Base-by-base conservation (phyloP, 2,329 filamentous ascomycete species). In the Lecanosticta acicola region DNA sequence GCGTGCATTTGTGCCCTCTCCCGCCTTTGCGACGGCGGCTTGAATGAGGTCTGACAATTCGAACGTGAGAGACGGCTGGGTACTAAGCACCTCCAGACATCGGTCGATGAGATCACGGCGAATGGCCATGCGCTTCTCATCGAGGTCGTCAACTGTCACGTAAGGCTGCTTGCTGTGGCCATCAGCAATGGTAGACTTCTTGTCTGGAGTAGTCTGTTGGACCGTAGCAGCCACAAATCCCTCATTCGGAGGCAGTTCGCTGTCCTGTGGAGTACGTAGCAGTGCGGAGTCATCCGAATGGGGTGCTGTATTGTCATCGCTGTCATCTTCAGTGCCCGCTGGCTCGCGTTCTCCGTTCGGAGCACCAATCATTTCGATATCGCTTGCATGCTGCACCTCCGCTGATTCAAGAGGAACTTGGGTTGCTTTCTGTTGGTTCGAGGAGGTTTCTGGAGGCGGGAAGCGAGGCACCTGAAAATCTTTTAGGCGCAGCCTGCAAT, bases 21-120 rank as follows among this genome's bases (percentile, higher is more conserved):
- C 78, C 55, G 70, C 84, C 60, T 80, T 83, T 21, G 73, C 70
- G 7, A 80, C 79, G 18, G 88, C 83, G 3, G 84, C 82, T 32
- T 79, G 79, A 44, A 98, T 90, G 16, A 98, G 74, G 59, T 96
- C 90, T 0, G 89, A 81, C 38, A 98, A 75, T 61, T 97, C 91
- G 58, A 96, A 93, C 0, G 93, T 94, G 9, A 91, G 82, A 56
- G 87, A 83, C 11, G 90, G 84, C 57, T 97, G 90, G 32, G 84
- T 83, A 63, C 91, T 85, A 43, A 98, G 82, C 26, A 97, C 82
- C 59, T 96, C 90, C 17, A 98, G 73, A 54, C 87, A 94, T 47
- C 88, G 85, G 58, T 96, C 90, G 48, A 97, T 90, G 44, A 97
- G 69, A 45, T 87, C 83, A 16, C 80, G 75, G 32, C 87, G 80